These are phyloP conservation scores for Pichia sp. DNA, from an alignment of 1,139 yeast genomes.

Conservation along the genomic window DNA sequence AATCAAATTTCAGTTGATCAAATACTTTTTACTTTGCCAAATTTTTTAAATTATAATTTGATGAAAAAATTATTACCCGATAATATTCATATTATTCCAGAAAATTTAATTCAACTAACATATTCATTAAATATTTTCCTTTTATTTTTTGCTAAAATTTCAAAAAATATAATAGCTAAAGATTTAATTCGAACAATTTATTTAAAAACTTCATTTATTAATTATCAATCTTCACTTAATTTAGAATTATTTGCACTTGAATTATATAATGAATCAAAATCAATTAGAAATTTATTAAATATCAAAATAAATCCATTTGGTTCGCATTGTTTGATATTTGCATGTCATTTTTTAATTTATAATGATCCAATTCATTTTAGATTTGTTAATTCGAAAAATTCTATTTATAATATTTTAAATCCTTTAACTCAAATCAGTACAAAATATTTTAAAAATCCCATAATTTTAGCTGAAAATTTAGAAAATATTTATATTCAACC, in stretches of 20 bases:
- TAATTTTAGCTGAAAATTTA: slow-evolving; percentile 12
- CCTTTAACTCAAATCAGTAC: slow-evolving; percentile 18
- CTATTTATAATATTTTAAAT: slow-evolving; percentile 12
- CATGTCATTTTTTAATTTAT: slow-evolving; percentile 19
- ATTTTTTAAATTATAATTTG: slow-evolving; percentile 12
- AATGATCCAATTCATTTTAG: slow-evolving; percentile 26
- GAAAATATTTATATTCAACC: slow-evolving; percentile 13
- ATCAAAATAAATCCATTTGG: slow-evolving; percentile 6
- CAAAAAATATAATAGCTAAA: slow-evolving; percentile 6
- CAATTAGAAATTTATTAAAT: slow-evolving; percentile 8
- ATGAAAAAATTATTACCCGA: slow-evolving; percentile 2
- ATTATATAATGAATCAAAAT: slow-evolving; percentile 9
- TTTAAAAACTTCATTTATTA: slow-evolving; percentile 7
- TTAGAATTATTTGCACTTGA: slow-evolving; percentile 4
- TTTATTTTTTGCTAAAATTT: slow-evolving; percentile 2
- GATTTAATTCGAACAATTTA: slow-evolving; percentile 11
- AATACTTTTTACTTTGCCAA: slow-evolving; percentile 16
- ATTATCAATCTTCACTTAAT: slow-evolving; percentile 15
- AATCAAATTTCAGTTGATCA: slow-evolving; percentile 10
- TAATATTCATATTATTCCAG: neutral
- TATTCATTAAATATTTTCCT: slow-evolving; percentile 14
- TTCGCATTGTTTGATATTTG: slow-evolving; percentile 13
- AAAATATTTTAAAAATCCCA: slow-evolving; percentile 23
- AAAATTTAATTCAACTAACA: slow-evolving; percentile 2
- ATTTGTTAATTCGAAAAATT: slow-evolving; percentile 10